Percentiles rank a stretch among this genome's conserved stretches.
phyloP scores from a whole-genome alignment of 2,329 filamentous ascomycete species.

The Neonectria neomacrospora region DNA sequence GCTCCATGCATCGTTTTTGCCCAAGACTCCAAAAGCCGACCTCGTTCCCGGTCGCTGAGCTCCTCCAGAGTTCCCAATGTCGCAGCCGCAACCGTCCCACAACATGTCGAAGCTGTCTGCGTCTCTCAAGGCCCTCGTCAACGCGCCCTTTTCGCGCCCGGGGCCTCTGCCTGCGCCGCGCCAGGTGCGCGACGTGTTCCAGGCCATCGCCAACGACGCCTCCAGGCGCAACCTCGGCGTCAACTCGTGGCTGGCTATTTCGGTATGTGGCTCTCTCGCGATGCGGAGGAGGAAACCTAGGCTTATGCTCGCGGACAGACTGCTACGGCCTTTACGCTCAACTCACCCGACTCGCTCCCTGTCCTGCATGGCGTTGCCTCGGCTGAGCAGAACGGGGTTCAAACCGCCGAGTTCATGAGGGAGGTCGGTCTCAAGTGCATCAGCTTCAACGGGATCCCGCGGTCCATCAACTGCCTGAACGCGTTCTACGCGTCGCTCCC shows the following conservation, averaged over 20 bases:
- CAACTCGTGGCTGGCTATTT: conserved; percentile 74
- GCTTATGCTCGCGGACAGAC: conserved; percentile 60
- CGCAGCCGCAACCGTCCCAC: conserved; percentile 24
- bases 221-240: conserved; percentile 68
- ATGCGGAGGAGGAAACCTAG: neutral
- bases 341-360: conserved; percentile 80
- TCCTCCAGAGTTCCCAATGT: conserved; percentile 34
- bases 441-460: conserved; percentile 83
- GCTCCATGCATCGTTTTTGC: neutral
- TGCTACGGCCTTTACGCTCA: conserved; percentile 86
- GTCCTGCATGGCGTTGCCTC: conserved; percentile 67
- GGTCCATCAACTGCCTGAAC: conserved; percentile 84
- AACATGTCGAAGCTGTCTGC: conserved; percentile 79
- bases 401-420: conserved; percentile 76
- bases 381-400: conserved; percentile 46
- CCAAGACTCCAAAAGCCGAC: conserved; percentile 18
- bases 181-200: conserved; percentile 72
- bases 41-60: neutral
- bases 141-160: conserved; percentile 73
- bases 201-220: conserved; percentile 72
- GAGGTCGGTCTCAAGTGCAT: conserved; percentile 82
- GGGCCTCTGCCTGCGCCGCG: conserved; percentile 72
- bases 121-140: conserved; percentile 78
- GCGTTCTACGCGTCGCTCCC: conserved; percentile 75
- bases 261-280: conserved; percentile 56